phyloP scores from a whole-genome alignment of 1,284 basidiomycete genomes.

The Heterobasidion irregulare region DNA sequence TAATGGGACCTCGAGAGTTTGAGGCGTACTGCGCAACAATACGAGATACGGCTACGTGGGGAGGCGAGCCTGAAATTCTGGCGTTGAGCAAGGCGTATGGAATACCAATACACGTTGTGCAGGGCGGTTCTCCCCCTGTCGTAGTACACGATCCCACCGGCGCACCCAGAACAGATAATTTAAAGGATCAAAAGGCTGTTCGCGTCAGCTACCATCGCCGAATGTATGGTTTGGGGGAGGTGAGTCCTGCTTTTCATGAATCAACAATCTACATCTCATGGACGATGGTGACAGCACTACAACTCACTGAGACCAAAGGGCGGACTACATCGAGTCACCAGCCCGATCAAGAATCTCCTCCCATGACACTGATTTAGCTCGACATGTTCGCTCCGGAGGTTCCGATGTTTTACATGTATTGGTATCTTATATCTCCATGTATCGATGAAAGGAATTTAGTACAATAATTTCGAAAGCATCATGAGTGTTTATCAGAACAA shows the following conservation, averaged over 20 bases:
- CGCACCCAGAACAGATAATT: conserved; percentile 20
- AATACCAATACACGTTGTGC: conserved; percentile 89
- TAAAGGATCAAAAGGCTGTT: conserved; percentile 38
- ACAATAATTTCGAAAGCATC: neutral
- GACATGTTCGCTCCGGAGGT: neutral
- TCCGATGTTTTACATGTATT: neutral
- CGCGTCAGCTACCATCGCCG: conserved; percentile 86
- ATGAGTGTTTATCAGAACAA: conserved; percentile 3
- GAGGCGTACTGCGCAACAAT: conserved; percentile 76
- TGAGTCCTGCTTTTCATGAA: conserved; percentile 27
- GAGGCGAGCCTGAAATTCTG: conserved; percentile 95
- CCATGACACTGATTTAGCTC: conserved; percentile 13
- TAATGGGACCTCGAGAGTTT: conserved; percentile 71
- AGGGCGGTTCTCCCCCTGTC: conserved; percentile 73
- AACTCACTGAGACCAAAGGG: conserved; percentile 70
- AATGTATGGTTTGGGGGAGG: conserved; percentile 93
- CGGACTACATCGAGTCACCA: conserved; percentile 28
- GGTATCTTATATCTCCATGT: neutral
- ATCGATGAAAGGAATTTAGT: neutral
- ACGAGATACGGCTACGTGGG: conserved; percentile 85
- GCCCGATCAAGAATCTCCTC: conserved; percentile 30
- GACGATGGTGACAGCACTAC: conserved; percentile 56
- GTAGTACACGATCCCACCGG: conserved; percentile 69
- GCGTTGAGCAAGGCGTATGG: conserved; percentile 82
- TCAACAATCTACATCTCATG: conserved; percentile 1